Evolutionary conservation across 78 protist species (phyloP).

Genomic region (Capsaspora owczarzaki): DNA sequence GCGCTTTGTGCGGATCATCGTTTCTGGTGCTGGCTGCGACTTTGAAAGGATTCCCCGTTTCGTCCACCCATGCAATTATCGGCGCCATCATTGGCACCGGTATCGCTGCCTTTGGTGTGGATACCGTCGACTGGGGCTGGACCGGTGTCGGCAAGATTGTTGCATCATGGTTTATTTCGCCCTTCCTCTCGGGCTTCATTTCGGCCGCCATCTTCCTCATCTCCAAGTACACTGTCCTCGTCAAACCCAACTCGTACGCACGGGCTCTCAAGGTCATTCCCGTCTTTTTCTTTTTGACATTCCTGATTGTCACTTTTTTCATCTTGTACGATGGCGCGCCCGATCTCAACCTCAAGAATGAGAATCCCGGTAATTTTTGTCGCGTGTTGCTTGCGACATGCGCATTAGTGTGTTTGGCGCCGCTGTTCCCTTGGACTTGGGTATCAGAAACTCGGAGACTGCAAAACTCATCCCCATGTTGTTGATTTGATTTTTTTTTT

Average conservation of each 20-base stretch:
- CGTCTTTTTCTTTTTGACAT: background rate
- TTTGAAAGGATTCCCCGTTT: constrained; percentile 31
- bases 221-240: constrained; percentile 6
- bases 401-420: no score
- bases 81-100: constrained; percentile 45
- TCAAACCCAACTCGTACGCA: background rate
- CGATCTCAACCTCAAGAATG: constrained; percentile 11
- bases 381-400: no score
- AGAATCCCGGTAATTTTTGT: no score
- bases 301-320: constrained; percentile 6
- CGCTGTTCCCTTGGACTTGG: no score
- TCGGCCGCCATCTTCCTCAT: constrained; percentile 5
- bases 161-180: constrained; percentile 13
- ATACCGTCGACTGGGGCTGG: constrained; percentile 22
- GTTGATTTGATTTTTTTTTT: no score
- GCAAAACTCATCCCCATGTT: no score
- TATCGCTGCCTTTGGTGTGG: constrained; percentile 22
- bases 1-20: constrained; percentile 17
- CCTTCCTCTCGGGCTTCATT: constrained; percentile 25
- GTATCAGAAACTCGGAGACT: no score
- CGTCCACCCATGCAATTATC: constrained; percentile 48
- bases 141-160: constrained; percentile 15
- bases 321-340: constrained; percentile 34
- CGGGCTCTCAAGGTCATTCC: constrained; percentile 19
- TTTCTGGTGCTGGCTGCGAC: constrained; percentile 30